Conservation (phyloP, 441 rosid species). For the Capsella rubella region DNA sequence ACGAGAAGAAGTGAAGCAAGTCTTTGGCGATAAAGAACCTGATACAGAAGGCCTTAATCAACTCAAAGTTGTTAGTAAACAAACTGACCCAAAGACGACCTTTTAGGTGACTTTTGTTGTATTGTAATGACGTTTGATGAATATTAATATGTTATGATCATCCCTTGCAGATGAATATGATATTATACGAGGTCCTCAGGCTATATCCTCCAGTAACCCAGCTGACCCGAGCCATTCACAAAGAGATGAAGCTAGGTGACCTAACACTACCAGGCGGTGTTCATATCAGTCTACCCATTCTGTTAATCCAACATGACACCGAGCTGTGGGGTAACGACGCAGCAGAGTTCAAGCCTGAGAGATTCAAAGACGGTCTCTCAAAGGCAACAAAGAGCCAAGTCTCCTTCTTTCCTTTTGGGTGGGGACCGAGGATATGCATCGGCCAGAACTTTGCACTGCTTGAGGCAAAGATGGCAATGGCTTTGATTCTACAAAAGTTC, state of each 20-base stretch:
- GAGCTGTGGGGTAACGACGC: slow-evolving; percentile 50
- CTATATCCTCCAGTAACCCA: slow-evolving; percentile 44
- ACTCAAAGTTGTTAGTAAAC: slow-evolving; percentile 48
- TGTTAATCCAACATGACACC: slow-evolving; percentile 48
- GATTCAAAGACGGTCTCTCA: slow-evolving; percentile 52
- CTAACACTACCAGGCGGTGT: slow-evolving; percentile 45
- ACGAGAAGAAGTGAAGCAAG: slow-evolving; percentile 49
- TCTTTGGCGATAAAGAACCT: slow-evolving; percentile 44
- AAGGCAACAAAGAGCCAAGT: slow-evolving; percentile 47
- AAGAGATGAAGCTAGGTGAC: slow-evolving; percentile 48
- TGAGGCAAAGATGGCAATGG: slow-evolving; percentile 50
- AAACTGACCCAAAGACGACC: background rate
- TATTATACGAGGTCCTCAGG: slow-evolving; percentile 50
- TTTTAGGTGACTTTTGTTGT: background rate
- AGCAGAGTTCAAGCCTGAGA: slow-evolving; percentile 49
- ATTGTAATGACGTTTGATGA: background rate
- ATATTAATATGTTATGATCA: no score
- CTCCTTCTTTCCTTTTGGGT: slow-evolving; percentile 44
- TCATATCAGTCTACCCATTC: slow-evolving; percentile 32
- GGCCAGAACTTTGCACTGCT: slow-evolving; percentile 48
- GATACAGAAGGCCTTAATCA: slow-evolving; percentile 42
- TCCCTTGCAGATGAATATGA: slow-evolving; percentile 44
- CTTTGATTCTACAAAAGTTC: slow-evolving; percentile 47
- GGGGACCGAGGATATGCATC: slow-evolving; percentile 53
- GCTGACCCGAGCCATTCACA: slow-evolving; percentile 24